Conservation (phyloP, 2,329 filamentous ascomycete genomes). For the Talaromyces sp. region DNA sequence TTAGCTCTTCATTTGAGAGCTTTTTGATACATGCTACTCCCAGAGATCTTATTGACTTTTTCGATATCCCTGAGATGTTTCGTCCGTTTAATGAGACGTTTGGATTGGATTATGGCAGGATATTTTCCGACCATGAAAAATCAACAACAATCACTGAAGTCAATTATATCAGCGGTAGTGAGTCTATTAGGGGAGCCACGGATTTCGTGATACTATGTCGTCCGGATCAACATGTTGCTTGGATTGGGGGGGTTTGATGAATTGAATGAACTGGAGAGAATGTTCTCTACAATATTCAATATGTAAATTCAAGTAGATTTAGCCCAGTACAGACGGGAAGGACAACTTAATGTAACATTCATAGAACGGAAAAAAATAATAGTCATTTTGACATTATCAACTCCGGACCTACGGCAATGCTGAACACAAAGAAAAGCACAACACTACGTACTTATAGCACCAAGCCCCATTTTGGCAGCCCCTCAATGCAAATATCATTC, state of each 20-base stretch:
- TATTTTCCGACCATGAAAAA: neutral
- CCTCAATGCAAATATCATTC: neutral
- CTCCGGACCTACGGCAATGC: neutral
- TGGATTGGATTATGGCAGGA: conserved; percentile 11
- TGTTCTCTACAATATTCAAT: neutral
- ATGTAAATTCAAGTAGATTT: neutral
- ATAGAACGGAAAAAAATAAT: neutral
- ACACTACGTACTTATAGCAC: neutral
- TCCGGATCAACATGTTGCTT: conserved; percentile 65
- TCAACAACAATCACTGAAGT: conserved; percentile 23
- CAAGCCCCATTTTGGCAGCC: neutral
- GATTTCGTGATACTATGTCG: conserved; percentile 51
- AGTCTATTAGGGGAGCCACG: neutral
- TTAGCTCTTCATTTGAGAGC: neutral
- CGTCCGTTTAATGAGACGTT: conserved; percentile 1
- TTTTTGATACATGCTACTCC: neutral
- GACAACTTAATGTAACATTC: neutral
- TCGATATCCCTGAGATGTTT: conserved; percentile 8
- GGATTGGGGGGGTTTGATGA: neutral
- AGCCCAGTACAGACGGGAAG: neutral
- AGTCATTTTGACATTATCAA: neutral
- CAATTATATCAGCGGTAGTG: conserved; percentile 57
- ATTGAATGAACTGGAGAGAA: neutral
- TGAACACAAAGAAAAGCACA: neutral
- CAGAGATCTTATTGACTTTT: neutral